Evolutionary conservation across 805 yeast species (phyloP), one percentile per base, ranked within the genome.

Genomic region (Wickerhamomyces canadensis): DNA sequence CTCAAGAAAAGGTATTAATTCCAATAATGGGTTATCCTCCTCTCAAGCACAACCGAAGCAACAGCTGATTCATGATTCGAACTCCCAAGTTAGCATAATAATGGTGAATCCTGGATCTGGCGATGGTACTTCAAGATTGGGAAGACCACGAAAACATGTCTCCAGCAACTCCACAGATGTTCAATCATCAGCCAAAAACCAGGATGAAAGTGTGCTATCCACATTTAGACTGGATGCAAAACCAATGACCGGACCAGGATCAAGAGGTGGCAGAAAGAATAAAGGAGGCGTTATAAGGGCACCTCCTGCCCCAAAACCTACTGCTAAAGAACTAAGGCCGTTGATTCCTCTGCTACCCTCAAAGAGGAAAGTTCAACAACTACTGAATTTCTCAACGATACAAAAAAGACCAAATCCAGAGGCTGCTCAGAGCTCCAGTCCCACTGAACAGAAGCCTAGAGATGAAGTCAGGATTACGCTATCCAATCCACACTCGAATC

Each of bases 181-280:
- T 15, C 33, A 22, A 1, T 19, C 40, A 1, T 43, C 59, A 0
- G 23, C 40, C 10, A 41, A 40, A 10, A 54, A 53, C 39, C 30
- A 29, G 13, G 53, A 53, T 19, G 51, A 52, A 30, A 43, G 51
- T 12, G 23, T 54, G 6, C 29, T 54, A 3, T 50, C 57, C 4
- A 44, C 33, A 12, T 54, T 54, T 27, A 49, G 59, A 40, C 40
- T 49, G 5, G 59, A 54, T 32, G 37, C 49, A 2, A 38, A 23
- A 33, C 59, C 59, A 11, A 21, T 54, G 1, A 21, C 36, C 15
- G 59, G 59, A 0, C 57, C 57, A 1, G 59, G 59, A 2, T 53
- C 58, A 10, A 44, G 59, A 40, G 54, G 55, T 16, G 54, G 55
- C 13, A 39, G 47, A 22, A 44, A 43, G 30, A 37, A 35, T 4